Base-by-base conservation (phyloP, 2,329 filamentous ascomycete genomes). In the Cytospora piceicola region DNA sequence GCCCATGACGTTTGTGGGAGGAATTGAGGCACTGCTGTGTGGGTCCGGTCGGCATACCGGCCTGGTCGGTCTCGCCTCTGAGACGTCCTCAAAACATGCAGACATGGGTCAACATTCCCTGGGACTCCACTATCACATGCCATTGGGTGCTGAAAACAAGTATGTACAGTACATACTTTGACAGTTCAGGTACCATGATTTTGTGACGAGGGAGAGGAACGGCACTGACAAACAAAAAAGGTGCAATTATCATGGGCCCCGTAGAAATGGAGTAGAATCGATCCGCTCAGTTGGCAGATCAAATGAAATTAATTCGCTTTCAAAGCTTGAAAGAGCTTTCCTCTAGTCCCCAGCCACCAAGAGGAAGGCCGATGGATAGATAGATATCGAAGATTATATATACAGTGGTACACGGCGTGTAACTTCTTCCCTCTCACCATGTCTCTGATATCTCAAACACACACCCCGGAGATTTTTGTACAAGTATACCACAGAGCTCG, bases 81-180 rank as follows among this genome's bases (percentile, higher is more conserved):
- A 12, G 11, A 34, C 11, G 32, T 34, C 32, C 32, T 34, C 32
- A 34, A 34, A 34, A 8, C 30, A 34, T 34, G 32, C 34, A 36
- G 34, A 36, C 34, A 36, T 36, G 34, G 34, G 15, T 36, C 12
- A 36, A 36, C 15, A 1, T 36, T 36, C 34, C 34, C 34, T 42
- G 17, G 34, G 58, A 17, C 32, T 66, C 64, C 64, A 66, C 64
- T 63, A 63, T 66, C 64, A 66, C 64, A 66, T 66, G 64, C 64
- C 20, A 20, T n/a, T 57, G 12, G 11, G 42, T 32, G 34, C 32
- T 42, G 46, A 32, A 32, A 12, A 15, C n/a, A n/a, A n/a, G n/a
- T n/a, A n/a, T n/a, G 27, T 20, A 17, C 24, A 17, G 36, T 14
- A 39, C 15, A 15, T 17, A 39, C 12, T 39, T 34, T 39, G 36